Base-by-base conservation (phyloP, 441 rosid species). In the Populus hybrid region DNA sequence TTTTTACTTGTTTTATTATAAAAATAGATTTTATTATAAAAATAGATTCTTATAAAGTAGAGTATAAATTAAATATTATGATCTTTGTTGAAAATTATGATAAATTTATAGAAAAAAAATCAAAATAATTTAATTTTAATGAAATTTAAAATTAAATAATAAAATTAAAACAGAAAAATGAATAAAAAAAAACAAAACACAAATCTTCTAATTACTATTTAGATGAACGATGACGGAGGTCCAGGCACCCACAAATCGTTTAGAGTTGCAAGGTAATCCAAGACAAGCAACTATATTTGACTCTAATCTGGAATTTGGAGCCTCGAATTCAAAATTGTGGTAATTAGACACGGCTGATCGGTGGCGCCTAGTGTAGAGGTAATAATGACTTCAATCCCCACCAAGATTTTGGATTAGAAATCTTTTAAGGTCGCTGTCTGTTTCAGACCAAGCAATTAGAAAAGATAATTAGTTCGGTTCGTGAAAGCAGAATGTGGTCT, bases 301-400 rank as follows among this genome's bases (percentile, higher is more conserved):
- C 75, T 50, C 26, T 30, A 71, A 70, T 75, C 75, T 80, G 80
- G 82, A 35, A 65, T 14, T 57, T 57, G 64, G 21, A 16, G 7
- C 64, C 64, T 57, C 4, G n/a, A 38, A 36, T 53, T 40, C 40
- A 71, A 68, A 63, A 28, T 67, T 59, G 70, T 40, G 82, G 71
- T 70, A 69, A 10, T 24, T 30, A 57, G 28, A 76, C 65, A 59
- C 63, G 69, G 11, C 24, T 61, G 67, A 30, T 61, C 50, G 73
- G 80, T 76, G 84, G 78, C 74, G 71, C 78, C 83, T 79, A 71
- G 23, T 73, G 28, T 73, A 34, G 70, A 23, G 40, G 14, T 66
- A 8, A 40, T 42, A n/a, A 32, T 70, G 64, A 38, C 70, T 72
- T 57, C 21, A 38, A 20, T 1, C 30, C 24, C 59, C 34, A 10